Percentiles rank a stretch among this genome's conserved stretches.
Evolutionary conservation across 805 yeast species (phyloP).

Genomic region (Dipodascus geniculatus): DNA sequence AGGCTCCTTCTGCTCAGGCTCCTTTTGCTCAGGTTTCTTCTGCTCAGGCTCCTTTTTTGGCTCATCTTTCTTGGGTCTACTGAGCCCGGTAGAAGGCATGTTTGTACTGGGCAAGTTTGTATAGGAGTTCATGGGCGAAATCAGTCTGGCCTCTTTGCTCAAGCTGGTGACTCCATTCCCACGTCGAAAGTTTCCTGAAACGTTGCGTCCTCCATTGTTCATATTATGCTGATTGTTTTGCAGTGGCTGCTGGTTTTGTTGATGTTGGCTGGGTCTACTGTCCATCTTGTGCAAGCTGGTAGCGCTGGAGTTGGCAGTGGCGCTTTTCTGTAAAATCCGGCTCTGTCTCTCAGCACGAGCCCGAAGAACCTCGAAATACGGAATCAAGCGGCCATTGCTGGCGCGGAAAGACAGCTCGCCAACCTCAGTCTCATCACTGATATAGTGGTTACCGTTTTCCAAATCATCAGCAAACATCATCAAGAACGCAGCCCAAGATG

Average conservation of each 20-base stretch:
- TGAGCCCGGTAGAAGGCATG: neutral
- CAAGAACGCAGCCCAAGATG: constrained; percentile 82
- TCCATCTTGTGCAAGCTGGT: neutral
- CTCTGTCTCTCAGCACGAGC: constrained; percentile 29
- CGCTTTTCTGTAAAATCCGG: neutral
- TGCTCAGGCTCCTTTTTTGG: neutral
- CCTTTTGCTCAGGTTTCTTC: neutral
- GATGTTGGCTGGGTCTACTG: neutral
- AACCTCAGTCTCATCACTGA: constrained; percentile 56
- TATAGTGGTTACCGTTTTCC: constrained; percentile 68
- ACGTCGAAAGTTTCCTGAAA: neutral
- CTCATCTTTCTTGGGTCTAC: neutral
- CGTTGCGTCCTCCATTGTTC: neutral
- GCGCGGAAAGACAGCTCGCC: constrained; percentile 38
- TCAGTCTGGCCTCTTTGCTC: neutral
- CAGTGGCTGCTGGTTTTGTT: neutral
- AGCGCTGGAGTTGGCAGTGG: neutral
- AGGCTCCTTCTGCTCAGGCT: neutral
- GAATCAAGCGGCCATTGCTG: constrained; percentile 63
- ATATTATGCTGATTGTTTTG: neutral
- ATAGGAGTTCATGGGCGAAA: neutral
- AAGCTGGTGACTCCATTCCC: neutral
- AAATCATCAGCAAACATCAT: constrained; percentile 75
- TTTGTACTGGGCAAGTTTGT: neutral
- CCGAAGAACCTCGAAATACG: constrained; percentile 45